Base-by-base conservation (phyloP, 2,329 filamentous ascomycete genomes). In the Venturiaceae sp. region DNA sequence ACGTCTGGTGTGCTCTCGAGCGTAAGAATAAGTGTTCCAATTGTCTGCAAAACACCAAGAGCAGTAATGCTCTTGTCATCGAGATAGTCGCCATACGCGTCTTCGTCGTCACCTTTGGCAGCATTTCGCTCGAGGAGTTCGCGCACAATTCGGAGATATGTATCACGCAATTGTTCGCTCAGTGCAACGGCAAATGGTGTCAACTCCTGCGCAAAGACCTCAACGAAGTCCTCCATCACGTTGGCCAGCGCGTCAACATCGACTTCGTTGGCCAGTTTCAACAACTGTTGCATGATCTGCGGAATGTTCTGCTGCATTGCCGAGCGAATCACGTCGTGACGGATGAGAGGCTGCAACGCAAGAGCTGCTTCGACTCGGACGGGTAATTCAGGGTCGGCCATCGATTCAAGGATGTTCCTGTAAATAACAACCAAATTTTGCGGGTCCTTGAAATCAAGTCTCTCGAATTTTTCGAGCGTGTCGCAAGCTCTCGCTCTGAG, bases 61-160 rank as follows among this genome's bases (percentile, higher is more conserved):
- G 94, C 94, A 5, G 94, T 97, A 59, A 99, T 97, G 69, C 91
- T 96, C 83, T 99, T 99, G 75, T 99, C 94, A 68, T 99, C 94
- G 53, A 95, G 74, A 74, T 95, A 96, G 67, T 97, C 94, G 33
- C 89, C 90, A 66, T 89, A 95, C 32, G 84, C 80, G 62, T 89
- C 89, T 36, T 90, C 89, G 30, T 87, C 86, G 23, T 86, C 85
- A 54, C 85, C 84, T 69, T 85, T 88, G 64, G 86, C 83, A 61
- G 76, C 77, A 66, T 92, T 92, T 68, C 92, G 90, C 67, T 96
- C 92, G 47, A 99, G 77, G 47, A 99, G 82, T 69, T 97, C 92
- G 41, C 89, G 83, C 53, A 99, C 87, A 63, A 99, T 96, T 59
- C 94, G 84, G 64, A 99, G 81, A 67, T 99, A 99, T 0, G 94